A percentile compares a stretch with the other conserved stretches of the same genome.
Conservation (phyloP, 176 grass and related monocot species). For the Alopecurus myosuroides region DNA sequence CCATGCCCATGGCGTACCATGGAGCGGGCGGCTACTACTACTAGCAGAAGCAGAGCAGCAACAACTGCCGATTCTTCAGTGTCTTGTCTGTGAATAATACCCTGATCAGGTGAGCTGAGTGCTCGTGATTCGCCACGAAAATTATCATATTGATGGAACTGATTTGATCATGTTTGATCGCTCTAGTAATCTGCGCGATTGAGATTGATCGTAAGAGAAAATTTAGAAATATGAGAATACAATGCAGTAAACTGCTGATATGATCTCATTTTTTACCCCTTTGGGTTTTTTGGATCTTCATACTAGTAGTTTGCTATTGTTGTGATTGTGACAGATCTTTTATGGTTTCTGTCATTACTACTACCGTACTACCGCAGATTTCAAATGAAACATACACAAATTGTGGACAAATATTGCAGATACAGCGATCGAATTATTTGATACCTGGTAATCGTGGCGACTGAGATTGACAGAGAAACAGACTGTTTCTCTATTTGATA, state of each 20-base stretch:
- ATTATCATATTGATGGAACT: not conserved
- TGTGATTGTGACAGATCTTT: too few species aligned
- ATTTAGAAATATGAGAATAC: not conserved
- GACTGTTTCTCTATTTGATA: too few species aligned
- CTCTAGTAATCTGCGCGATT: not conserved
- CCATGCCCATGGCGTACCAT: slow-evolving; percentile 50
- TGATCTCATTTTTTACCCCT: too few species aligned
- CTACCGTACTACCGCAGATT: too few species aligned
- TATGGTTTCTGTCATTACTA: too few species aligned
- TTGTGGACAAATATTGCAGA: too few species aligned
- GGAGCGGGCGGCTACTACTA: slow-evolving; percentile 39
- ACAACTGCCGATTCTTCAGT: not conserved
- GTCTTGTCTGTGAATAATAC: not conserved
- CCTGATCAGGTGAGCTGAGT: not conserved
- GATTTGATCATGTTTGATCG: not conserved
- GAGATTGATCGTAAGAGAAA: not conserved
- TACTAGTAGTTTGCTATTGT: too few species aligned
- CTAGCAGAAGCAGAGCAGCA: not conserved
- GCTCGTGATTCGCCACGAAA: not conserved
- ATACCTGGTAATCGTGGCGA: too few species aligned
- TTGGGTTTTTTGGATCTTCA: too few species aligned
- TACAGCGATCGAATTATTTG: too few species aligned
- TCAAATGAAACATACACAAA: too few species aligned
- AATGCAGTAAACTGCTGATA: not conserved
- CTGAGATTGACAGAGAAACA: too few species aligned